Base-by-base conservation (phyloP, 495 filamentous ascomycete genomes). In the Lentithecium fluviatile region DNA sequence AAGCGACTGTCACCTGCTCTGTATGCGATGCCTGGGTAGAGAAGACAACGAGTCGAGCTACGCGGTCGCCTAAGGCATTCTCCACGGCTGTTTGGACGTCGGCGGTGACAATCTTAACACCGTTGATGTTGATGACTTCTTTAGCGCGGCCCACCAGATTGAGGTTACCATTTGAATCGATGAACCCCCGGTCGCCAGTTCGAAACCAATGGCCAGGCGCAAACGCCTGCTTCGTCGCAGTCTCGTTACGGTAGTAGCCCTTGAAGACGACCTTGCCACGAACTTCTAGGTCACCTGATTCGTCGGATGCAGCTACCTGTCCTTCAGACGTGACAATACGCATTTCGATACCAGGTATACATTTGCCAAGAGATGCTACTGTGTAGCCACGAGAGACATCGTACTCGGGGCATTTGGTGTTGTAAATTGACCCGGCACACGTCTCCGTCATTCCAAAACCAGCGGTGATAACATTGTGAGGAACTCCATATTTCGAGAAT, bases 391-490 rank as follows among this genome's bases (percentile, higher is more conserved):
- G 4, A 4, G 5, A 6, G 15, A 7, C 7, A 43, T 6, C 40
- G 13, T 13, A 5, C 3, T 4, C 4, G 4, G 40, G 13, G 5
- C 15, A 4, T 15, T 43, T 13, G 40, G 4, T 4, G 15, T 72
- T 78, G 73, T 65, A 75, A 45, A 80, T 83, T n/a, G 60, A 52
- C 0, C 80, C 77, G 5, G 77, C 77, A 54, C 79, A 82, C 0
- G 80, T 83, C 65, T 84, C 81, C 0, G 81, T 83, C 81, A 83
- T 82, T 17, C 81, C 80, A 38, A 83, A 83, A 0, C 71, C 74
- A 1, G 82, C 74, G 0, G 52, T 58, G 36, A 86, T 70, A 6
- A 82, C 73, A 43, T 76, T 64, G 0, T 6, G 1, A 0, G 68
- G 71, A 0, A 74, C 76, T 0, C 76, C 75, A 40, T 29, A 53